Evolutionary conservation across 305 asterid species (phyloP), one percentile per base, ranked within the genome.

Genomic region (Rubia peregrina): DNA sequence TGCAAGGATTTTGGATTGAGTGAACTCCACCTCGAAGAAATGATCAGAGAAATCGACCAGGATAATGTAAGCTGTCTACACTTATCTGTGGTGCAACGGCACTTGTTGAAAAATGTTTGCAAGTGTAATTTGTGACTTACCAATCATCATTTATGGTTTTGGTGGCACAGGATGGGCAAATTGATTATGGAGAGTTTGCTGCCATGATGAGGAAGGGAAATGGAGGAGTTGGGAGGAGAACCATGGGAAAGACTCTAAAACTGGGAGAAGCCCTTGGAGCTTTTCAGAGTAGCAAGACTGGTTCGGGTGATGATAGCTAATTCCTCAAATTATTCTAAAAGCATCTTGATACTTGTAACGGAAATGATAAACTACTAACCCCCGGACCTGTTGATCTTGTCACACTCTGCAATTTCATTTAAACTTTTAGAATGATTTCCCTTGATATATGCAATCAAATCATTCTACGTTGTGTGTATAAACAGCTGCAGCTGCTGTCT

Each of bases 1-100:
- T 85, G 95, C 85, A 80, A 86, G 63, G 96, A 92, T 24, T 92
- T 92, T 68, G 90, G 96, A 36, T 82, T 90, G 0, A 85, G 80
- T 33, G 98, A 92, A 14, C 83, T 71, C 65, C 84, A 88, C 67
- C 78, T 92, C 41, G 98, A 88, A 21, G 98, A 92, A 3, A 88
- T 87, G 68, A 92, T 92, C 55, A 84, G 41, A 53, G 98, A 92
- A 84, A 88, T 85, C 63, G 98, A 92, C 82, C 86, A 80, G 48
- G 96, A 92, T 78, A 87, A 90, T 51, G 98, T 90, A 75, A 73
- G 89, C 76, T 65, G 38, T 65, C 36, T 65, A 41, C 38, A n/a
- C 55, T 42, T 65, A 17, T 64, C 7, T 64, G 38, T 33, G 38
- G 38, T 33, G 38, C 38, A 33, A 33, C 38, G 38, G 38, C 17